phyloP scores from a whole-genome alignment of 495 filamentous ascomycete species.

The Talaromyces ruber region DNA sequence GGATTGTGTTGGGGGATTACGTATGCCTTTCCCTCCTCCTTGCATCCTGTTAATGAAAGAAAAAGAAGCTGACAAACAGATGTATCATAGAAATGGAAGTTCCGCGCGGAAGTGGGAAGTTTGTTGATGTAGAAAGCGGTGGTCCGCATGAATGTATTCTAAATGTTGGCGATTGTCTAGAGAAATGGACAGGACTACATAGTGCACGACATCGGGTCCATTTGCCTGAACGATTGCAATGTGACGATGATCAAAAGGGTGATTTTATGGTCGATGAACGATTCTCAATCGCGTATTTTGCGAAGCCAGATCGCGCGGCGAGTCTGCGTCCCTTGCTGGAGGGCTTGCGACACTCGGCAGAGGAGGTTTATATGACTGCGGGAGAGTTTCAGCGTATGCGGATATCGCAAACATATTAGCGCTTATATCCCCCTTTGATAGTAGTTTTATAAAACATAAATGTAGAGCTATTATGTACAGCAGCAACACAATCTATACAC shows the following conservation, averaged over 20 bases:
- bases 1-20: constrained; percentile 34
- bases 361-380: background rate
- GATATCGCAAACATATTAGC: background rate
- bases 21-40: background rate
- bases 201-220: background rate
- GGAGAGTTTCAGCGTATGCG: background rate
- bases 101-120: background rate
- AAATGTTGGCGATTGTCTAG: background rate
- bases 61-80: background rate
- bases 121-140: background rate
- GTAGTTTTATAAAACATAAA: background rate
- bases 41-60: too few relatives aligned
- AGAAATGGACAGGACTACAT: background rate
- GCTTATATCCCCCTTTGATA: background rate
- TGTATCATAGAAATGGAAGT: background rate
- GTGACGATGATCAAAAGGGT: background rate
- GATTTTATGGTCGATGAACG: background rate
- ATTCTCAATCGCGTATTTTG: background rate
- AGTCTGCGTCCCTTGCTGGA: background rate
- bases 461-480: background rate
- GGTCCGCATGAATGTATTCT: background rate
- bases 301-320: background rate
- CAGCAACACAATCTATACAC: background rate
- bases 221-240: background rate
- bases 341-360: background rate